A percentile compares a stretch with the other conserved stretches of the same genome.
These are phyloP conservation scores for Xerocomellus chrysenteron DNA, from an alignment of 768 basidiomycete species.

Conservation along the genomic window DNA sequence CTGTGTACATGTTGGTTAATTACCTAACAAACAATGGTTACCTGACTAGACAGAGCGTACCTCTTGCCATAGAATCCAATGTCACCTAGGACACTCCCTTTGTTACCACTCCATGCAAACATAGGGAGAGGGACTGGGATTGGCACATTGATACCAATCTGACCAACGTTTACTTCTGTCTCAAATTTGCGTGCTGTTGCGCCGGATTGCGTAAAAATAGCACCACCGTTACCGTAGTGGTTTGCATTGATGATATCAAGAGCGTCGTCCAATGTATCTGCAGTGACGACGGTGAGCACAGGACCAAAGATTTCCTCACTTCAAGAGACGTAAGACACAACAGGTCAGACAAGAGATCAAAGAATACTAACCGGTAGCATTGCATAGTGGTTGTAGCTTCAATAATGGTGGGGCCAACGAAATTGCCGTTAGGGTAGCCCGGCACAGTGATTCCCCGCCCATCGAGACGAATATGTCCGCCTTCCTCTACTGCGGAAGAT, in stretches of 20 bases:
- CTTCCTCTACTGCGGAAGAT: slow-evolving; percentile 70
- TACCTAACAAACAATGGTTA: neutral
- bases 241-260: slow-evolving; percentile 88
- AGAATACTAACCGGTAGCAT: slow-evolving; percentile 73
- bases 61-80: slow-evolving; percentile 90
- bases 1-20: slow-evolving; percentile 34
- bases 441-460: slow-evolving; percentile 70
- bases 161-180: slow-evolving; percentile 81
- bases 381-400: slow-evolving; percentile 81
- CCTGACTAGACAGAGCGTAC: slow-evolving; percentile 34
- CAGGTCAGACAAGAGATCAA: neutral
- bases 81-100: slow-evolving; percentile 82
- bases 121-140: slow-evolving; percentile 92
- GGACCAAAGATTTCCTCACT: slow-evolving; percentile 98
- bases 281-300: slow-evolving; percentile 73
- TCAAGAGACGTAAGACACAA: slow-evolving; percentile 2
- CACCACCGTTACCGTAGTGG: slow-evolving; percentile 90
- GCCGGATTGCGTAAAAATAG: slow-evolving; percentile 95
- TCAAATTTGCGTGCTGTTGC: slow-evolving; percentile 95
- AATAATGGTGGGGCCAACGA: slow-evolving; percentile 89
- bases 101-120: slow-evolving; percentile 98
- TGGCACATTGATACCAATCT: slow-evolving; percentile 91
- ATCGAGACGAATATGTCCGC: slow-evolving; percentile 84
- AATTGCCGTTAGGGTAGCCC: slow-evolving; percentile 86
- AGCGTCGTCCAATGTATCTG: slow-evolving; percentile 86